Conservation (phyloP, 2,329 filamentous ascomycete species). For the Sporothrix humicola region DNA sequence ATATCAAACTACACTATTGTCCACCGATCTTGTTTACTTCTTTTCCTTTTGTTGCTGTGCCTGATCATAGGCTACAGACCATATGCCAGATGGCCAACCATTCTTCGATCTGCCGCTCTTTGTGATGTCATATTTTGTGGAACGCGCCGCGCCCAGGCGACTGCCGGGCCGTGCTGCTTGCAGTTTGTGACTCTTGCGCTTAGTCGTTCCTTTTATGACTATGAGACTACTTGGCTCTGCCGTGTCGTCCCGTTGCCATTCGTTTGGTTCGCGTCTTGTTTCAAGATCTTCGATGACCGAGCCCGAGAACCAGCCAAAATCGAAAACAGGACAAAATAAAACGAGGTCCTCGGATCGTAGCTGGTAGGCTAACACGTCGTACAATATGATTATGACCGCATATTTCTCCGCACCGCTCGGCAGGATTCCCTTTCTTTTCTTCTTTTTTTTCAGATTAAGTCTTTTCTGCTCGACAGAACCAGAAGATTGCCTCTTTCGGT, state of each 20-base stretch:
- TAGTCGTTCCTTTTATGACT: background rate
- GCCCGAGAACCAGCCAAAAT: background rate
- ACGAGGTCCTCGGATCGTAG: background rate
- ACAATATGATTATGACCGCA: conserved; percentile 19
- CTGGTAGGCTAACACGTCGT: background rate
- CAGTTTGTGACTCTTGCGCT: background rate
- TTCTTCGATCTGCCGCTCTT: background rate
- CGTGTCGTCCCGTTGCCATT: background rate
- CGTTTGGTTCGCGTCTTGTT: conserved; percentile 9
- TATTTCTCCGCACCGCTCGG: conserved; percentile 7
- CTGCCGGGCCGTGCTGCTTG: conserved; percentile 2
- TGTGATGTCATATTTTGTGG: background rate
- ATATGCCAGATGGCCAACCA: background rate
- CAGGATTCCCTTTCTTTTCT: conserved; percentile 3
- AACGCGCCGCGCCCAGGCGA: background rate
- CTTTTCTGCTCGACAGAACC: background rate
- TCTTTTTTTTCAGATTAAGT: background rate
- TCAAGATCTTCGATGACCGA: background rate
- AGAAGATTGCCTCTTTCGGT: conserved; percentile 12
- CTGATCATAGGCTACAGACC: background rate
- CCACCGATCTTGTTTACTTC: background rate
- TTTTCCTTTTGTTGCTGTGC: background rate
- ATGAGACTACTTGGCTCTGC: background rate
- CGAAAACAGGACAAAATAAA: background rate
- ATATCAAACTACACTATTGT: conserved; percentile 11